phyloP scores from a whole-genome alignment of 2,329 filamentous ascomycete species.

The Paracamarosporium sp. region DNA sequence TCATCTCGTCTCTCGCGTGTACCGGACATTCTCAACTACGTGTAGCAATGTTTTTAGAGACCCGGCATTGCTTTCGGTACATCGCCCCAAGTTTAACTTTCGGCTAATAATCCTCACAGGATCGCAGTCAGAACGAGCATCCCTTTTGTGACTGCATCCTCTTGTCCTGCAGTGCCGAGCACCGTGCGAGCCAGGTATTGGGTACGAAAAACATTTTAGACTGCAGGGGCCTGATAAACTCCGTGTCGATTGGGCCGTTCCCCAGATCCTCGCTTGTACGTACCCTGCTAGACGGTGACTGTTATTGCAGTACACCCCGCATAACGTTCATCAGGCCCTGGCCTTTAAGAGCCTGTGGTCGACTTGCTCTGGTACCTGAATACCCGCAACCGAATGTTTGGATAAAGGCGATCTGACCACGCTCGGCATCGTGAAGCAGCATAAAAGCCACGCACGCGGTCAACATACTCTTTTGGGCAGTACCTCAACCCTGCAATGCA shows the following conservation, averaged over 20 bases:
- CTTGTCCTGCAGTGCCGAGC: not conserved
- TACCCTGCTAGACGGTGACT: not conserved
- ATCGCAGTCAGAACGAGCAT: not conserved
- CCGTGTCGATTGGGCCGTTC: not conserved
- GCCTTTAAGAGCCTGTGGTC: no score
- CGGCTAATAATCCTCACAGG: not conserved
- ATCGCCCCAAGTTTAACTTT: not conserved
- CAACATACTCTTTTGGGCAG: not conserved
- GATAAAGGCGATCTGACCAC: not conserved
- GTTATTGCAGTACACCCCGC: slow-evolving; percentile 1
- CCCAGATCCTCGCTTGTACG: not conserved
- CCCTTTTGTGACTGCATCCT: not conserved
- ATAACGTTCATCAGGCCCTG: slow-evolving; percentile 1
- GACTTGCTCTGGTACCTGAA: not conserved
- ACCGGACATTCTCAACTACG: not conserved
- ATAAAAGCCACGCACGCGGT: not conserved
- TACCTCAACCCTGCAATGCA: not conserved
- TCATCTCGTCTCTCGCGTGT: not conserved
- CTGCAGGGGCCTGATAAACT: not conserved
- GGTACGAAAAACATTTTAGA: not conserved
- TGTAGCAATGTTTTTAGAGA: not conserved
- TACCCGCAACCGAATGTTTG: slow-evolving; percentile 2
- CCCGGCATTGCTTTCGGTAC: not conserved
- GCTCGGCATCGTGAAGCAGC: not conserved
- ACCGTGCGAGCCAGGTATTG: not conserved